These are phyloP conservation scores for Hibiscus syriacus DNA, from an alignment of 345 rosid species.

Conservation along the genomic window DNA sequence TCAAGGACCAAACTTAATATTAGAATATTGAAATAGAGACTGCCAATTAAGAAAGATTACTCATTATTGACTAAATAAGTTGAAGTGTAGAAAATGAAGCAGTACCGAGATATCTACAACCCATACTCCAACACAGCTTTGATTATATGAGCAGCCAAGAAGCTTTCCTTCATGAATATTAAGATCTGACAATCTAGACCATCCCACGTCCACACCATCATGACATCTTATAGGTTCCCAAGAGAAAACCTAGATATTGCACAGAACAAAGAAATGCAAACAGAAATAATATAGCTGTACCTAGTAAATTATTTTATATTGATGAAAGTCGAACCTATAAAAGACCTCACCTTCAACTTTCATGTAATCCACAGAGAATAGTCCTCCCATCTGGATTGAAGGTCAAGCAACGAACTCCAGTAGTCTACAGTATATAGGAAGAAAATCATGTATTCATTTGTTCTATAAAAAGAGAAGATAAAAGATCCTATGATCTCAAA, in stretches of 20 bases:
- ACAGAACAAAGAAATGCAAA: constrained; percentile 9
- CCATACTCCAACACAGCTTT: constrained; percentile 98
- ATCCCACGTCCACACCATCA: constrained; percentile 93
- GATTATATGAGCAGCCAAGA: constrained; percentile 96
- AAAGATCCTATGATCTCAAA: neutral
- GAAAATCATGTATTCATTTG: constrained; percentile 6
- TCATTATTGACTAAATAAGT: constrained; percentile 3
- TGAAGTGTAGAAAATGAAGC: neutral
- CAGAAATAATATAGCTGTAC: constrained; percentile 8
- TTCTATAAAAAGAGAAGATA: neutral
- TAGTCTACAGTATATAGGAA: constrained; percentile 35
- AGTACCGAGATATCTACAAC: constrained; percentile 94
- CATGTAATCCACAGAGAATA: constrained; percentile 90
- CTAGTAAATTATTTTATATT: neutral
- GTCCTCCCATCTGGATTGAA: constrained; percentile 95
- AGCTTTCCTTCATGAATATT: constrained; percentile 96
- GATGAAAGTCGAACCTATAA: constrained; percentile 5
- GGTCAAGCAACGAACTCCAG: constrained; percentile 87
- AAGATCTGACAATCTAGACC: constrained; percentile 95
- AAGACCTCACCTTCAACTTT: constrained; percentile 62
- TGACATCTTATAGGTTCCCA: constrained; percentile 97
- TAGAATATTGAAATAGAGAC: constrained; percentile 14
- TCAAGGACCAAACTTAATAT: constrained; percentile 13
- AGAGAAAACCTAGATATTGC: constrained; percentile 61
- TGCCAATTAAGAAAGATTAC: constrained; percentile 17